These are phyloP conservation scores for Aspergillus tubingensis DNA, from an alignment of 2,329 filamentous ascomycete species.

Conservation along the genomic window DNA sequence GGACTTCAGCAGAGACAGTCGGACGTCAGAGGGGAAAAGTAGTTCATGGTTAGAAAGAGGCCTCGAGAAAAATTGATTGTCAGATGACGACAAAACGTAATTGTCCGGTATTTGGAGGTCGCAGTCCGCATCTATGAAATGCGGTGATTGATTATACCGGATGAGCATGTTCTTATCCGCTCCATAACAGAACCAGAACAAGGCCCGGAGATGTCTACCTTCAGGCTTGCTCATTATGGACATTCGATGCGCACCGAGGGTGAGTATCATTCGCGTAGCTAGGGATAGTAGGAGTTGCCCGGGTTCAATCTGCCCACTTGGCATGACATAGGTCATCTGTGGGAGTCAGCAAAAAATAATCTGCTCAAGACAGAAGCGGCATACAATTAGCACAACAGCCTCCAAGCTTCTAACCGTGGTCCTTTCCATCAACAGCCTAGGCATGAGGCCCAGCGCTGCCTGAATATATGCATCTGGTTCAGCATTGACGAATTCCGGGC, in stretches of 20 bases:
- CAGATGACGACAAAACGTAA: slow-evolving; percentile 22
- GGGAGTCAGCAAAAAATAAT: not conserved
- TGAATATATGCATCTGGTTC: slow-evolving; percentile 27
- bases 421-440: slow-evolving; percentile 24
- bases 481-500: slow-evolving; percentile 20
- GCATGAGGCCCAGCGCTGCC: slow-evolving; percentile 23
- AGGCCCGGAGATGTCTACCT: slow-evolving; percentile 22
- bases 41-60: slow-evolving; percentile 23
- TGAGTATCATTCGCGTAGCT: slow-evolving; percentile 25
- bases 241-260: slow-evolving; percentile 21
- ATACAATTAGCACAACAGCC: slow-evolving; percentile 24
- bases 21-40: slow-evolving; percentile 29
- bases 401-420: slow-evolving; percentile 22
- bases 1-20: slow-evolving; percentile 26
- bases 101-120: slow-evolving; percentile 25
- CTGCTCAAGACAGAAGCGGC: not conserved
- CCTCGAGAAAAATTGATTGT: slow-evolving; percentile 24
- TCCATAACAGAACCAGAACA: slow-evolving; percentile 29
- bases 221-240: slow-evolving; percentile 3
- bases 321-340: slow-evolving; percentile 23
- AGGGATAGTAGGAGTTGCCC: slow-evolving; percentile 24
- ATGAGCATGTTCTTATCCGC: slow-evolving; percentile 28
- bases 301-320: slow-evolving; percentile 25
- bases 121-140: slow-evolving; percentile 26
- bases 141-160: slow-evolving; percentile 22